A percentile compares a stretch with the other conserved stretches of the same genome.
Conservation (phyloP, 768 basidiomycete genomes). For the Russula olivacea region DNA sequence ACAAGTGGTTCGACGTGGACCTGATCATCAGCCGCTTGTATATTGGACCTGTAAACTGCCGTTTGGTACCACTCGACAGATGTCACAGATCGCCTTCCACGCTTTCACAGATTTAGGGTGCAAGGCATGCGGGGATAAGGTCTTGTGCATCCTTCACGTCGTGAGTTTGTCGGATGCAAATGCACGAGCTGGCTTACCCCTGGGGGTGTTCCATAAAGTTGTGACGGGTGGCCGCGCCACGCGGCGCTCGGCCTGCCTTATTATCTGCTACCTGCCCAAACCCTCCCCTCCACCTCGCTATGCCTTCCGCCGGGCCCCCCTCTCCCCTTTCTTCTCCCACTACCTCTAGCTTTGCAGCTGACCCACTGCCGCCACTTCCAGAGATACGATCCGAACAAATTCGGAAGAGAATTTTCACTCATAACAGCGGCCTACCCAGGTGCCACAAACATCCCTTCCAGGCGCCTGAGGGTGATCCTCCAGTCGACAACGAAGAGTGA, state of each 20-base stretch:
- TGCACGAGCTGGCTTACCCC: neutral
- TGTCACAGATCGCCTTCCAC: neutral
- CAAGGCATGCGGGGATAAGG: neutral
- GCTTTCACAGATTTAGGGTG: neutral
- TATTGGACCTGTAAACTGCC: neutral
- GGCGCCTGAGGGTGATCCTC: neutral
- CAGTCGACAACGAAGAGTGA: constrained; percentile 1
- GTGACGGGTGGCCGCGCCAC: neutral
- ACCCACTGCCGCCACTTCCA: neutral
- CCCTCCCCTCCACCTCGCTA: neutral
- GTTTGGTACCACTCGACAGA: neutral
- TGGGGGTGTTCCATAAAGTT: neutral
- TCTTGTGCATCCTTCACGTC: neutral
- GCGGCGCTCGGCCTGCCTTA: neutral
- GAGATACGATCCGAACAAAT: neutral
- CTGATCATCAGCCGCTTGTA: neutral
- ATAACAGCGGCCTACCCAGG: neutral
- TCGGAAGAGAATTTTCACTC: constrained; percentile 1
- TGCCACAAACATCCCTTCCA: neutral
- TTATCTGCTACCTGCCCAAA: neutral
- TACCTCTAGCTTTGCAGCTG: too few species aligned
- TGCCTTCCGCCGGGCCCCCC: neutral
- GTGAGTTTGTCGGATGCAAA: neutral
- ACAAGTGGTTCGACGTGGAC: neutral
- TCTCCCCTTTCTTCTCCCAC: neutral